Base-by-base conservation (phyloP, 768 basidiomycete genomes). In the Lactarius pseudohatsudake region DNA sequence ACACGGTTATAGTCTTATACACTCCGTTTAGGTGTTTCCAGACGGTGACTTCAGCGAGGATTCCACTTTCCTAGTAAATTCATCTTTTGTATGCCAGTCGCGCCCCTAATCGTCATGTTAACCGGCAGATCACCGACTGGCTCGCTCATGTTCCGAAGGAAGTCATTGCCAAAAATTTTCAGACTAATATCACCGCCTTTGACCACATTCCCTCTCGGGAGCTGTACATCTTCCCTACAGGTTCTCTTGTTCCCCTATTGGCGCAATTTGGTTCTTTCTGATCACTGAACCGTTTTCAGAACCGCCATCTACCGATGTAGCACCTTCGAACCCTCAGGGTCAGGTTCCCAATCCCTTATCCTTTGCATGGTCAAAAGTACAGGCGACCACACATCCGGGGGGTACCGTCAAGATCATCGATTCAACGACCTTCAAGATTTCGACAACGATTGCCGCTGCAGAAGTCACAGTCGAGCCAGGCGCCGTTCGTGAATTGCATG, bases 401-500 rank as follows among this genome's bases (percentile, higher is more conserved):
- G 79, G 79, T 10, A 61, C 75, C 1, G 75, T 77, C 55, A 79
- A 79, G 71, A 72, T 77, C 26, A 72, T 82, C 15, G 85, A 85
- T 72, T 81, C 83, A 0, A 77, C 80, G 9, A 81, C 76, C 16
- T 88, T 88, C 76, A 75, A 79, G 26, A 73, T 83, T 28, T 80
- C 85, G n/a, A 81, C 73, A 64, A 81, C 79, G 1, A 85, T 85
- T 57, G 78, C 84, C 15, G 84, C 79, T 3, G 86, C 84, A 20
- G 84, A 86, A 72, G 81, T 88, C 11, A 84, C 80, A 15, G 81
- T 88, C 20, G 79, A 83, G 58, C 84, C 84, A 13, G 85, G 85
- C 54, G 84, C 80, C 55, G 82, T 86, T 70, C 77, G 85, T 79
- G 86, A 86, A 70, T 78, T 86, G 65, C 86, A 87, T 71, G 85